These are phyloP conservation scores for Globisporangium orthogonon DNA, from an alignment of 352 stramenopile genomes.

Conservation along the genomic window DNA sequence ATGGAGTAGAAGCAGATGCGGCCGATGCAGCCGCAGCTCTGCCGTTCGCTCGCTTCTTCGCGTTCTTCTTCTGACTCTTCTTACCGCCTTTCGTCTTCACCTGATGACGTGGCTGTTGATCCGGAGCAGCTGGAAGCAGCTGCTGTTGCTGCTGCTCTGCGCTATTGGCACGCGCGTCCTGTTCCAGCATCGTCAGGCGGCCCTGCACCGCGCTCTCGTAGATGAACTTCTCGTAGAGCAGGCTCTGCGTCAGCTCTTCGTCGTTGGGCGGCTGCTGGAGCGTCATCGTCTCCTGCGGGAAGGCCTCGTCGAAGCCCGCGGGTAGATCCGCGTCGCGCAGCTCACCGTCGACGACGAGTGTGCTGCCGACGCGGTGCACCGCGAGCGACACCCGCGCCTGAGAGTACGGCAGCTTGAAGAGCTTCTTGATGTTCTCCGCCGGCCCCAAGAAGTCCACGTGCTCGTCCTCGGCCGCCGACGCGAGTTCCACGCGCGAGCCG, in stretches of 20 bases:
- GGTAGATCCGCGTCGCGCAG: conserved; percentile 64
- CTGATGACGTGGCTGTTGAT: not conserved
- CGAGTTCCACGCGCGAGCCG: conserved; percentile 59
- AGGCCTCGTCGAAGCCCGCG: conserved; percentile 48
- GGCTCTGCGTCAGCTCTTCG: conserved; percentile 25
- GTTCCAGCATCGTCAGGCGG: conserved; percentile 14
- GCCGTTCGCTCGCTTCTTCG: conserved; percentile 16
- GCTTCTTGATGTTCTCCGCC: conserved; percentile 80
- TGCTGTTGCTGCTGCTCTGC: conserved; percentile 6
- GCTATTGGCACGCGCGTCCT: not conserved
- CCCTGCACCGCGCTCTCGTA: conserved; percentile 63
- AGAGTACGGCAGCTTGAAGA: conserved; percentile 86
- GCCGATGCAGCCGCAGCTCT: no score
- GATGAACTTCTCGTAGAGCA: conserved; percentile 86
- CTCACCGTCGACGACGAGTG: conserved; percentile 76
- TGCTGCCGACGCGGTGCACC: conserved; percentile 72
- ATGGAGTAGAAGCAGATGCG: not conserved
- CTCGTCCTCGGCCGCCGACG: conserved; percentile 58
- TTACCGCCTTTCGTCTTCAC: conserved; percentile 13
- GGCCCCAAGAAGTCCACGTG: conserved; percentile 75
- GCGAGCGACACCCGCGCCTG: conserved; percentile 70
- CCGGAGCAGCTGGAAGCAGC: not conserved
- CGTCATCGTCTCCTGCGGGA: conserved; percentile 47
- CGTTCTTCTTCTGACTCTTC: conserved; percentile 27
- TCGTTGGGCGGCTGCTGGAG: conserved; percentile 45